Evolutionary conservation across 1,284 basidiomycete genomes (phyloP).

Genomic region (Inonotus hispidus): DNA sequence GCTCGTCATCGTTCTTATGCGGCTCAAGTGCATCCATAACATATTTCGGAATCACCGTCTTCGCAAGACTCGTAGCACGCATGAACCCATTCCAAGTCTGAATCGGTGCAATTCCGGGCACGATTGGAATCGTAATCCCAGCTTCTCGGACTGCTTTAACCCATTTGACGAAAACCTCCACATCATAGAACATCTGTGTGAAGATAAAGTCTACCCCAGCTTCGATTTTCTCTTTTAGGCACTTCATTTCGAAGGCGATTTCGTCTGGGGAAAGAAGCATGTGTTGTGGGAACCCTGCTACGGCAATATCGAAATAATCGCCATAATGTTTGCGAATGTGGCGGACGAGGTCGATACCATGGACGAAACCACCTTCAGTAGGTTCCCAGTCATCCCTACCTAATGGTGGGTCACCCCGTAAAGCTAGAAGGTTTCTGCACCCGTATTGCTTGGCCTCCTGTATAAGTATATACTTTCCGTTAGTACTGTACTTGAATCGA

Average conservation of each 20-base stretch:
- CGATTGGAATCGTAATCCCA: conserved; percentile 91
- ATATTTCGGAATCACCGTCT: conserved; percentile 76
- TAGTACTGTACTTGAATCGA: no score
- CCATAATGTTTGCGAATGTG: conserved; percentile 80
- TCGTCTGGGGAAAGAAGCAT: conserved; percentile 64
- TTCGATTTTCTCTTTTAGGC: conserved; percentile 84
- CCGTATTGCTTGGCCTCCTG: conserved; percentile 90
- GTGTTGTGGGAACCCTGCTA: conserved; percentile 86
- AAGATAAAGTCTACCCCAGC: conserved; percentile 88
- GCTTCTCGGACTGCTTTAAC: conserved; percentile 76
- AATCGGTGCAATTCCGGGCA: conserved; percentile 95
- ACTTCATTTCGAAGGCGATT: conserved; percentile 78
- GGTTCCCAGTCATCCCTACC: conserved; percentile 91
- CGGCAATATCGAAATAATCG: conserved; percentile 92
- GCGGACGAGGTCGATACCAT: conserved; percentile 86
- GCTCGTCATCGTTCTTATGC: conserved; percentile 87
- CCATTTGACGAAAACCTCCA: conserved; percentile 81
- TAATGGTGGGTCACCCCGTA: conserved; percentile 88
- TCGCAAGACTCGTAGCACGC: conserved; percentile 86
- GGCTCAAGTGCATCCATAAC: conserved; percentile 84
- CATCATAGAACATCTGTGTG: conserved; percentile 96
- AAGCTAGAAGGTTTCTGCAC: conserved; percentile 92
- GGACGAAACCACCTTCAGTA: conserved; percentile 81
- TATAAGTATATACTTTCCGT: conserved; percentile 16
- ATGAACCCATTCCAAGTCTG: conserved; percentile 98